phyloP scores from a whole-genome alignment of 1,284 basidiomycete genomes.

The Ceratobasidium sp. region DNA sequence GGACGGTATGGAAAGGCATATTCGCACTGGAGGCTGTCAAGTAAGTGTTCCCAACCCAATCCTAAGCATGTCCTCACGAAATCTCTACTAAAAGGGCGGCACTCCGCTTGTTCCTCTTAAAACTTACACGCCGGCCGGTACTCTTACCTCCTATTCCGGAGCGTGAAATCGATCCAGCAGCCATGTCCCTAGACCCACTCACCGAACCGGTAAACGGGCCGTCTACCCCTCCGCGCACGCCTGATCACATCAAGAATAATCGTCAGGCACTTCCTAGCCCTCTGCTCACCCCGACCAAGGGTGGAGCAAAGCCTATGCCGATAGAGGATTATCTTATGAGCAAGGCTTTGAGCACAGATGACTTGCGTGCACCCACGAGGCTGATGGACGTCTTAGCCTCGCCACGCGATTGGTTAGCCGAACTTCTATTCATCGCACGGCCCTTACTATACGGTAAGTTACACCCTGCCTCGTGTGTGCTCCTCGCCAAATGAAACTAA shows the following conservation, averaged over 20 bases:
- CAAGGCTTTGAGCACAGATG: constrained; percentile 68
- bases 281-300: constrained; percentile 60
- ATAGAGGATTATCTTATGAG: constrained; percentile 77
- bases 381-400: constrained; percentile 65
- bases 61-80: constrained; percentile 24
- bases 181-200: constrained; percentile 60
- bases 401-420: constrained; percentile 73
- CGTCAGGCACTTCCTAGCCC: constrained; percentile 56
- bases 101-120: constrained; percentile 71
- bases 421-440: constrained; percentile 67
- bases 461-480: neutral
- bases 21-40: constrained; percentile 77
- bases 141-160: constrained; percentile 79
- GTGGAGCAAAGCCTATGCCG: constrained; percentile 47
- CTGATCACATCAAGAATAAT: constrained; percentile 78
- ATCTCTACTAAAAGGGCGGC: constrained; percentile 62
- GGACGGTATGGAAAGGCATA: constrained; percentile 71
- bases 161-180: constrained; percentile 78
- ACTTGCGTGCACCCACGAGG: constrained; percentile 71
- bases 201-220: constrained; percentile 59
- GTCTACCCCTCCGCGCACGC: constrained; percentile 60
- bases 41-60: constrained; percentile 55
- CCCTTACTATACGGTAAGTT: constrained; percentile 73
- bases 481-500: constrained; percentile 17
- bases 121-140: constrained; percentile 74